phyloP scores from a whole-genome alignment of 2,329 filamentous ascomycete genomes.

The Fusarium sambucinum region DNA sequence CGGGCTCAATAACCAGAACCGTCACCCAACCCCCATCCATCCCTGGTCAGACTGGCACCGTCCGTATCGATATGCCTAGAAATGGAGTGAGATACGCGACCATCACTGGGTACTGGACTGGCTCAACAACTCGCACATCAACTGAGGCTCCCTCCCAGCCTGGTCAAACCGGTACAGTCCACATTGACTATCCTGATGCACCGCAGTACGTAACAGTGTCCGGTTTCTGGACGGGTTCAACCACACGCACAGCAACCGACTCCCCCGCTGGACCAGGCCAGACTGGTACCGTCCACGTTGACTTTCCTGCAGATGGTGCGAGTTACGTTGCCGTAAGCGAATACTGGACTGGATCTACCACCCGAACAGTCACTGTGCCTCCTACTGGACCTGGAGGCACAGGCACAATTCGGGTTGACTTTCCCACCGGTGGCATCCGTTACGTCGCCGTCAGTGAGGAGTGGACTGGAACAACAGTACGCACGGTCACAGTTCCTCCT shows the following conservation, averaged over 20 bases:
- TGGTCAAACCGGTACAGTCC: background rate
- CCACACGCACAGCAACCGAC: background rate
- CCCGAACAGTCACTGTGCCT: background rate
- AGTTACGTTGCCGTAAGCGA: background rate
- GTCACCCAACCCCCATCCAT: background rate
- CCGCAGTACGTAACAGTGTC: background rate
- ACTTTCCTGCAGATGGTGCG: background rate
- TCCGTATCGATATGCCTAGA: background rate
- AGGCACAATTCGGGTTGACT: background rate
- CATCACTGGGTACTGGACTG: background rate
- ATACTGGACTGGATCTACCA: conserved; percentile 4
- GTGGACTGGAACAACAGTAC: background rate
- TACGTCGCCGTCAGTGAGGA: conserved; percentile 4
- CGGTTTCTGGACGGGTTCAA: background rate
- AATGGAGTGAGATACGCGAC: background rate
- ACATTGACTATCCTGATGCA: background rate
- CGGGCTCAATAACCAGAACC: background rate
- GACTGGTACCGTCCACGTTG: background rate
- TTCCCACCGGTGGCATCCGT: background rate
- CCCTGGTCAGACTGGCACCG: background rate
- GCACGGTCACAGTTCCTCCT: background rate
- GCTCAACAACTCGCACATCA: background rate
- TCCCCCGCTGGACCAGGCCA: background rate
- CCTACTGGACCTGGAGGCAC: background rate
- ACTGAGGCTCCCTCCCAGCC: background rate